Conservation (phyloP, 768 basidiomycete species). For the Mycena rebaudengoi region DNA sequence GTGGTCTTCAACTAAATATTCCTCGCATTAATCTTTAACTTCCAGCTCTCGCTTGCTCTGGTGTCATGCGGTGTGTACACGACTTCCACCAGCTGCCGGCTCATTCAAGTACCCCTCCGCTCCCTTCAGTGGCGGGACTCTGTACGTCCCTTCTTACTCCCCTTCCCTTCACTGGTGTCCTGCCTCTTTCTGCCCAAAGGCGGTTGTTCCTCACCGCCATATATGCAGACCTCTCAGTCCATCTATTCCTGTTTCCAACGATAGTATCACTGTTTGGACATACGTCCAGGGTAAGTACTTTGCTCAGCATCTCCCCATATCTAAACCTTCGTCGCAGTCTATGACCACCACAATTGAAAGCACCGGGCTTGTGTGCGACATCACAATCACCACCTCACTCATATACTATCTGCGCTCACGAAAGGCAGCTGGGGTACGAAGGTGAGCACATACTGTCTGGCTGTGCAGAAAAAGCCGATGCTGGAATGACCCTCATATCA, state of each 20-base stretch:
- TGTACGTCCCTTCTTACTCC: slow-evolving; percentile 2
- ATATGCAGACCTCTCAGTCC: not conserved
- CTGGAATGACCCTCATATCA: slow-evolving; percentile 8
- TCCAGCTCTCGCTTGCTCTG: not conserved
- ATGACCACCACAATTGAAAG: not conserved
- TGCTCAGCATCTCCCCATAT: not conserved
- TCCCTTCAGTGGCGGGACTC: not conserved
- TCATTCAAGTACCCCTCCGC: not conserved
- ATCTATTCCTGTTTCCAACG: slow-evolving; percentile 1
- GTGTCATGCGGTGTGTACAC: not conserved
- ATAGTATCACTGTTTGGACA: slow-evolving; percentile 3
- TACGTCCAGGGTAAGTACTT: slow-evolving; percentile 1
- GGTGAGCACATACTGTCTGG: slow-evolving; percentile 6
- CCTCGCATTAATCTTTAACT: not conserved
- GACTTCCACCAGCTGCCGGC: not conserved
- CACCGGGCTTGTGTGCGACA: slow-evolving; percentile 2
- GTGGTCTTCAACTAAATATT: not conserved
- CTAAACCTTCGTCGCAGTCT: not conserved
- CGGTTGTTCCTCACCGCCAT: not conserved
- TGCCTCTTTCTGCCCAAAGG: not conserved
- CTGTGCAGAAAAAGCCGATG: slow-evolving; percentile 3
- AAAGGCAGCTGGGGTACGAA: slow-evolving; percentile 9
- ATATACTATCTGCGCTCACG: slow-evolving; percentile 9
- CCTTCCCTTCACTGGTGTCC: not conserved
- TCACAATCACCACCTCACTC: slow-evolving; percentile 8